Base-by-base conservation (phyloP, 192 early-diverging fungal species). In the Coemansia sp. region DNA sequence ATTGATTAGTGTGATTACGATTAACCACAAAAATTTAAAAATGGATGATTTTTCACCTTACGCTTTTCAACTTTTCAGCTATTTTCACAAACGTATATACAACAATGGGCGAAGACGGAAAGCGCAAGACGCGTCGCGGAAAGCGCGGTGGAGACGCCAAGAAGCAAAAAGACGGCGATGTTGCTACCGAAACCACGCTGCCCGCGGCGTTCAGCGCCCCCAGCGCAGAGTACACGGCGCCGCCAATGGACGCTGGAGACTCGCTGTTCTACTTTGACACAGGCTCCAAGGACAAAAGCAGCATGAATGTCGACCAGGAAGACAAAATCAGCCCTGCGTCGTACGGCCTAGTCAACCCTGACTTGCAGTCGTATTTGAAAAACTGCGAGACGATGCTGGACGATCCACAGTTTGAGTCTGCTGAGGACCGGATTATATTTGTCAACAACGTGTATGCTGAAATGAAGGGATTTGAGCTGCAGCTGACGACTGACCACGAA, bases 361-460 rank as follows among this genome's bases (percentile, higher is more conserved):
- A 70, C 32, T 57, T 70, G 23, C 69, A 70, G 25, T 38, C 75
- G 35, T 89, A 89, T 64, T 82, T 89, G 52, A 86, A 85, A 60
- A 82, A 74, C 68, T 81, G 86, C 22, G 88, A 89, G 57, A 64
- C 66, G 29, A 85, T 83, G 29, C 67, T 89, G 45, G 88, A 89
- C 19, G 78, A 82, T 25, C 82, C 75, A 22, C 65, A 76, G 49
- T 87, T 87, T 64, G 88, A 87, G 54, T 79, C 84, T 0, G 70
- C 73, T 0, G 85, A 89, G 76, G 86, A 85, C 79, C 76, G 25
- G 56, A 65, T 35, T 23, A 68, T 91, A n/a, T 91, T 94, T 68
- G 65, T 94, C 59, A 77, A 85, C 50, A 92, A 92, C 68, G 87
- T 92, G 11, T 94, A 87, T 63, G 68, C 66, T 4, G 93, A 92